A percentile compares a stretch with the other conserved stretches of the same genome.
Conservation (phyloP, 768 basidiomycete species). For the Lactarius tabidus region DNA sequence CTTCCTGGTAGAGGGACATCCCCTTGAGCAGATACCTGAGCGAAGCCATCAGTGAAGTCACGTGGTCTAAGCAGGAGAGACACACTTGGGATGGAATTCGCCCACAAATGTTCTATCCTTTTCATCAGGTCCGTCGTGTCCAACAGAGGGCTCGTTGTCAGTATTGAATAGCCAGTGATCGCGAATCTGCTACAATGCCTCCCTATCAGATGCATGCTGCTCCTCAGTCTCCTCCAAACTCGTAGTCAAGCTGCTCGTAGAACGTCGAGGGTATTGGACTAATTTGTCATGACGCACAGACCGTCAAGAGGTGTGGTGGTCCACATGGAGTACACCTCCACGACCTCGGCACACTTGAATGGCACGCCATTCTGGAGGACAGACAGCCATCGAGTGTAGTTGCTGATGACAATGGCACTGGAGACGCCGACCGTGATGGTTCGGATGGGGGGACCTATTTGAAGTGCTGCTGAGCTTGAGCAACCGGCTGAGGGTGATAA, state of each 20-base stretch:
- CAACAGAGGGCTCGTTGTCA: slow-evolving; percentile 55
- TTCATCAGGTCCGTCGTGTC: slow-evolving; percentile 60
- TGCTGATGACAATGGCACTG: slow-evolving; percentile 29
- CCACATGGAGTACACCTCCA: slow-evolving; percentile 72
- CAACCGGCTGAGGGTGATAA: slow-evolving; percentile 59
- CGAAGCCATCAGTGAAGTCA: slow-evolving; percentile 7
- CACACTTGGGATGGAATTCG: slow-evolving; percentile 57
- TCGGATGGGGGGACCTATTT: slow-evolving; percentile 49
- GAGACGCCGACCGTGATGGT: slow-evolving; percentile 31
- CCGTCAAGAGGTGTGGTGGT: slow-evolving; percentile 48
- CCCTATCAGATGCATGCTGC: slow-evolving; percentile 36
- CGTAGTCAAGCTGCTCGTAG: slow-evolving; percentile 28
- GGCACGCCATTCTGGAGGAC: slow-evolving; percentile 41
- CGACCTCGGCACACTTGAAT: slow-evolving; percentile 79
- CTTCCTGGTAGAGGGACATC: slow-evolving; percentile 25
- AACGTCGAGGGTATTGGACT: slow-evolving; percentile 19
- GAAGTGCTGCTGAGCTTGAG: slow-evolving; percentile 64
- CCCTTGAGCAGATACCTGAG: slow-evolving; percentile 44
- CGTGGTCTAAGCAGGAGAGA: neutral
- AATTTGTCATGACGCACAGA: slow-evolving; percentile 15
- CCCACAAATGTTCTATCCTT: slow-evolving; percentile 64
- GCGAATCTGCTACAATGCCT: slow-evolving; percentile 40
- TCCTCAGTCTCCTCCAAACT: slow-evolving; percentile 21
- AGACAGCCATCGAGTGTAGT: slow-evolving; percentile 32
- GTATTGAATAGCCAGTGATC: slow-evolving; percentile 68